Conservation (phyloP, 2,329 filamentous ascomycete genomes). For the Didymella pinodella region DNA sequence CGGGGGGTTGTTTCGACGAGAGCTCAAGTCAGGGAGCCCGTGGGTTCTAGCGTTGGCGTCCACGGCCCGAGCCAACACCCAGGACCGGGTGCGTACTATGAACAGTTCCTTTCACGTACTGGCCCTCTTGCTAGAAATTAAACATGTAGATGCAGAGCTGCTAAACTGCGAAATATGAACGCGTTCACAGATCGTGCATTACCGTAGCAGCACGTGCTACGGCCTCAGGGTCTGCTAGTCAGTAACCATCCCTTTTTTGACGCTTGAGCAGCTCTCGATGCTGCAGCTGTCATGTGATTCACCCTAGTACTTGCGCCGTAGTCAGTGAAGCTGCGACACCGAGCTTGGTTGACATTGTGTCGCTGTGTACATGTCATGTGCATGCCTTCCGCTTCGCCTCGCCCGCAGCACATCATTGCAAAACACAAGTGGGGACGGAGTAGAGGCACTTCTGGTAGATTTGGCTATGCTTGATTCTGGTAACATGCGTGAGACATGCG, state of each 20-base stretch:
- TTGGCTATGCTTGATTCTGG: neutral
- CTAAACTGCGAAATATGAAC: slow-evolving; percentile 3
- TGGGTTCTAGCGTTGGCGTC: slow-evolving; percentile 20
- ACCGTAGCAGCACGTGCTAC: slow-evolving; percentile 14
- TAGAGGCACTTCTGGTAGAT: slow-evolving; percentile 14
- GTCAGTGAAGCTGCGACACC: neutral
- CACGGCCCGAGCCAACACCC: slow-evolving; percentile 20
- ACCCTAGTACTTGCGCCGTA: neutral
- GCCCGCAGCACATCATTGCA: neutral
- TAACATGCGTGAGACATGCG: slow-evolving; percentile 2
- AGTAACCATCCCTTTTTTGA: slow-evolving; percentile 10
- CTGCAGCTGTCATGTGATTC: neutral
- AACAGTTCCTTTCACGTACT: neutral
- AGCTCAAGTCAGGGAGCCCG: slow-evolving; percentile 40
- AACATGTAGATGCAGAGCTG: slow-evolving; percentile 2
- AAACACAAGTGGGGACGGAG: slow-evolving; percentile 11
- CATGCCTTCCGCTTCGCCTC: neutral
- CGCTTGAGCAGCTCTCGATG: neutral
- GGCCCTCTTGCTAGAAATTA: slow-evolving; percentile 1
- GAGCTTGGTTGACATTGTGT: neutral
- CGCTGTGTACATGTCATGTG: slow-evolving; percentile 7
- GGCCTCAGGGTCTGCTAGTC: slow-evolving; percentile 10
- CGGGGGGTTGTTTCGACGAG: slow-evolving; percentile 26
- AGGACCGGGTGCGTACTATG: slow-evolving; percentile 17
- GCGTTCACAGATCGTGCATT: slow-evolving; percentile 4